Conservation (phyloP, 176 grass and related monocot species). For the Saccharum spontaneum region DNA sequence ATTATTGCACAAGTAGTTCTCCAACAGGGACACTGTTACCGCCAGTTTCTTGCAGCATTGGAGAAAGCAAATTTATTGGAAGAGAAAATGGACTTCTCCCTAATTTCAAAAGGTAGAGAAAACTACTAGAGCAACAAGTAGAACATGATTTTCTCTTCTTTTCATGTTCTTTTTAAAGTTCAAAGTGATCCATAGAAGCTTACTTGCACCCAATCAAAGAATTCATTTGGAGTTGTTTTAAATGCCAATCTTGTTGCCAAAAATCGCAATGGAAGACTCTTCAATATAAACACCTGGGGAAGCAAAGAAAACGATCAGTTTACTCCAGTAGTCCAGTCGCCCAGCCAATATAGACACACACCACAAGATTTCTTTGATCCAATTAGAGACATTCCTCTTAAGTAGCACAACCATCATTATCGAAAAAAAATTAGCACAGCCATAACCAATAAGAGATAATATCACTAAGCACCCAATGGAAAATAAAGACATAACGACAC, state of each 20-base stretch:
- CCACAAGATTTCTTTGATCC: neutral
- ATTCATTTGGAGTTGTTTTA: conserved; percentile 47
- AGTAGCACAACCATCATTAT: neutral
- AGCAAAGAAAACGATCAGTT: conserved; percentile 2
- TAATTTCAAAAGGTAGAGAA: neutral
- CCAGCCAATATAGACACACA: neutral
- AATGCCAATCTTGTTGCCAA: conserved; percentile 67
- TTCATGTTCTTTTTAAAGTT: neutral
- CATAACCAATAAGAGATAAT: neutral
- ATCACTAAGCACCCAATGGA: neutral
- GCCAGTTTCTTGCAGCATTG: neutral
- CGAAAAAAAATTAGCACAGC: neutral
- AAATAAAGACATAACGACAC: conserved; percentile 6
- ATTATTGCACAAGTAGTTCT: neutral
- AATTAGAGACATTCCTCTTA: neutral
- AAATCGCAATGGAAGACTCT: conserved; percentile 69
- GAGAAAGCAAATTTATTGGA: neutral
- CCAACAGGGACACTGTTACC: neutral
- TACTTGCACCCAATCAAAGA: conserved; percentile 78
- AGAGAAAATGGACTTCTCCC: neutral
- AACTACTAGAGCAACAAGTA: conserved; percentile 1
- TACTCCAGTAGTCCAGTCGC: neutral
- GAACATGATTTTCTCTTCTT: neutral
- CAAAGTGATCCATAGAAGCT: conserved; percentile 28
- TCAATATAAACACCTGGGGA: conserved; percentile 65